These are phyloP conservation scores for Microthlaspi erraticum DNA, from an alignment of 345 rosid species.

Conservation along the genomic window DNA sequence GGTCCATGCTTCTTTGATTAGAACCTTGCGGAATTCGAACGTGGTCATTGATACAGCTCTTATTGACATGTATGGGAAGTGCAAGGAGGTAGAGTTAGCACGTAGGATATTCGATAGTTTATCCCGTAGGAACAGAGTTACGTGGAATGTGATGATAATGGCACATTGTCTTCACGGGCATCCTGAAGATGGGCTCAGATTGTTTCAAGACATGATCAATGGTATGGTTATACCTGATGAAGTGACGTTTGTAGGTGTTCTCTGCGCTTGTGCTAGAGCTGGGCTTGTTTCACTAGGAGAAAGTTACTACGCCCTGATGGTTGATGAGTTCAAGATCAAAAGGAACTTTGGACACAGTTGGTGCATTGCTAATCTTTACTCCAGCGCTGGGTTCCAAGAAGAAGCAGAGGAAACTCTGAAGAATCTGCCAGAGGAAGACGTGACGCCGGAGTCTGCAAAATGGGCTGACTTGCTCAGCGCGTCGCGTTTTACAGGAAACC, in stretches of 20 bases:
- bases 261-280: conserved; percentile 70
- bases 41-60: conserved; percentile 56
- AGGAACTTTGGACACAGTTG: conserved; percentile 78
- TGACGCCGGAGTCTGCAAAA: conserved; percentile 50
- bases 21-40: conserved; percentile 39
- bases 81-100: conserved; percentile 61
- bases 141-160: conserved; percentile 83
- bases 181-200: conserved; percentile 60
- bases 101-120: conserved; percentile 55
- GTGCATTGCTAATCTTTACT: conserved; percentile 81
- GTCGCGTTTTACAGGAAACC: conserved; percentile 56
- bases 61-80: conserved; percentile 69
- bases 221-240: conserved; percentile 51
- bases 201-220: conserved; percentile 52
- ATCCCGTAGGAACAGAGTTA: conserved; percentile 50
- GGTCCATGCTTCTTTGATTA: conserved; percentile 60
- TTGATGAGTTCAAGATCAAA: conserved; percentile 50
- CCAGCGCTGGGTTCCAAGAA: conserved; percentile 44
- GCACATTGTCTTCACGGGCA: conserved; percentile 78
- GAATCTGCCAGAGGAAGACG: conserved; percentile 46
- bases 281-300: conserved; percentile 54
- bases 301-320: conserved; percentile 59
- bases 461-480: conserved; percentile 63
- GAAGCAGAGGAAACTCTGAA: conserved; percentile 61
- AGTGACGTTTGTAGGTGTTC: conserved; percentile 62